Conservation (phyloP, 2,329 filamentous ascomycete species). For the Lizonia empirigonia region DNA sequence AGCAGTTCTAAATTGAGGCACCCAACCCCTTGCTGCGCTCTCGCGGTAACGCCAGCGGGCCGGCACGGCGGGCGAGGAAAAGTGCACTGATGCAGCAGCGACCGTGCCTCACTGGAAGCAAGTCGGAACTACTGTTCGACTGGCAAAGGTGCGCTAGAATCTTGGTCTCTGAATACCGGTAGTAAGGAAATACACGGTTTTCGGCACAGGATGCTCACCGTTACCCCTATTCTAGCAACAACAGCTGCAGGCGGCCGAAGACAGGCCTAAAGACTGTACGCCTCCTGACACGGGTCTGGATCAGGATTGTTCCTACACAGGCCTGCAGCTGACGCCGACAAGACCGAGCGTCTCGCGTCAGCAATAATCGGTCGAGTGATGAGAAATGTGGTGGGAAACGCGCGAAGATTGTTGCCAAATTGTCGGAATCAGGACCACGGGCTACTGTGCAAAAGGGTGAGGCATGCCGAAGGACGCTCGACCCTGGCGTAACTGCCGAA, state of each 20-base stretch:
- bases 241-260: slow-evolving; percentile 22
- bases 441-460: slow-evolving; percentile 20
- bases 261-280: slow-evolving; percentile 11
- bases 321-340: slow-evolving; percentile 18
- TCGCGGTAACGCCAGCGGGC: slow-evolving; percentile 16
- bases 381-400: slow-evolving; percentile 17
- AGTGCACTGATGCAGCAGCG: slow-evolving; percentile 23
- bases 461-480: slow-evolving; percentile 17
- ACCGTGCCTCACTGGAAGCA: slow-evolving; percentile 20
- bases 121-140: slow-evolving; percentile 6
- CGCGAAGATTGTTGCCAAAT: slow-evolving; percentile 25
- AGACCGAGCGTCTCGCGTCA: slow-evolving; percentile 28
- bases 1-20: too few species aligned
- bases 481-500: slow-evolving; percentile 9
- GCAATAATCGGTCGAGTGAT: slow-evolving; percentile 21
- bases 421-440: slow-evolving; percentile 21
- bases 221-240: slow-evolving; percentile 16
- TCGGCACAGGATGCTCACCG: slow-evolving; percentile 5
- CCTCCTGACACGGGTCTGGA: slow-evolving; percentile 18
- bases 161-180: too few species aligned
- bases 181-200: background rate
- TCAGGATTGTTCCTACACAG: slow-evolving; percentile 15
- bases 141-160: too few species aligned
- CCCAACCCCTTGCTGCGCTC: slow-evolving; percentile 12
- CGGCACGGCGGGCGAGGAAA: slow-evolving; percentile 13